Evolutionary conservation across 208 protist species (phyloP).

Genomic region (Acanthamoeba castellanii): DNA sequence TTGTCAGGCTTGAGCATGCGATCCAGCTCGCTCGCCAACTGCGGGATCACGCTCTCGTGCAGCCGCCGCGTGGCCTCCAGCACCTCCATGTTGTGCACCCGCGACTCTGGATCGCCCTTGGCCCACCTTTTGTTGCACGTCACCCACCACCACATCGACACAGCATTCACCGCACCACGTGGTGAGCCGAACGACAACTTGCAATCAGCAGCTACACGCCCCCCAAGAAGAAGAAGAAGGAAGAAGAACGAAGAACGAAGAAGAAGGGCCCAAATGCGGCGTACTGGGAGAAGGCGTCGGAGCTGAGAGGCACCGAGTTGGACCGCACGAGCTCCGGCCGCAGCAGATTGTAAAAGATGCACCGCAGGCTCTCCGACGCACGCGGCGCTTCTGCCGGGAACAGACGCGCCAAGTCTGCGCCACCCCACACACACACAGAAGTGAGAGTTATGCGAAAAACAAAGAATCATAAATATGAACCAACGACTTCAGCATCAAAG

Average conservation of each 20-base stretch:
- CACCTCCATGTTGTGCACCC: conserved; percentile 61
- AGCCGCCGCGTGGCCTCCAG: neutral
- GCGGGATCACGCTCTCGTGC: conserved; percentile 31
- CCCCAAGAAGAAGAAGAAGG: too few relatives aligned
- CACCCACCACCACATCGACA: neutral
- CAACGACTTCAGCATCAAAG: too few relatives aligned
- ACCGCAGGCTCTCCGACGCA: neutral
- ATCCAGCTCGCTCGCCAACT: conserved; percentile 38
- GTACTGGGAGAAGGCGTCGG: conserved; percentile 68
- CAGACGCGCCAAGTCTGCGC: conserved; percentile 64
- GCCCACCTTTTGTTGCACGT: neutral
- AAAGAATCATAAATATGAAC: neutral
- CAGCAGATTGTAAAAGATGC: conserved; percentile 77
- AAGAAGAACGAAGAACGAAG: too few relatives aligned
- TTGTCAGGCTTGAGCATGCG: neutral
- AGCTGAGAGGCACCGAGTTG: conserved; percentile 54
- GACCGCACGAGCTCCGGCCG: conserved; percentile 68
- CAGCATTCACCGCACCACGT: too few relatives aligned
- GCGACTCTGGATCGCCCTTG: neutral
- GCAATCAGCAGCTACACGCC: too few relatives aligned
- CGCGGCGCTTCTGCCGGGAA: conserved; percentile 67
- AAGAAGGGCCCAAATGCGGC: too few relatives aligned
- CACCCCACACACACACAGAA: neutral
- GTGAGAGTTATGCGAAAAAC: neutral
- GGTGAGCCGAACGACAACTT: too few relatives aligned